Evolutionary conservation across 2,329 filamentous ascomycete species (phyloP), one percentile per base, ranked within the genome.

Genomic region (Nemania sp.): DNA sequence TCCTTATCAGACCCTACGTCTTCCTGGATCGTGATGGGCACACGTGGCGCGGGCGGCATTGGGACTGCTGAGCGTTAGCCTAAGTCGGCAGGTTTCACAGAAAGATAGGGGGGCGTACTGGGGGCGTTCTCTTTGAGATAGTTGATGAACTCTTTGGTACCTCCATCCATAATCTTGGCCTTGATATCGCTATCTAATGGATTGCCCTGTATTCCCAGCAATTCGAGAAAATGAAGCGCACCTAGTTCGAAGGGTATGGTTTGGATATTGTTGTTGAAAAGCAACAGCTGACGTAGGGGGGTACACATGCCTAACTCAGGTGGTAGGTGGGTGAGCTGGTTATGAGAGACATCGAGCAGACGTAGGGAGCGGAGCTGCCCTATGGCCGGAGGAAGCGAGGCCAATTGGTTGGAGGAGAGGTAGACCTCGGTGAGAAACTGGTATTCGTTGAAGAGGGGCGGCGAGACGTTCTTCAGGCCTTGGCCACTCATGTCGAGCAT

Each of bases 251-350:
- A 89, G 1, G 95, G 95, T 25, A 99, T 81, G 20, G 86, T 88
- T 63, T 86, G 86, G 56, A 99, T 89, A 64, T 90, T 84, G 75
- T 99, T 99, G 78, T 97, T 92, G 74, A 97, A 97, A 2, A 97
- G 81, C 29, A 93, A 80, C 5, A 99, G 82, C 67, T 90, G 88
- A 77, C 91, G 92, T 57, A 99, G 81, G 68, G 93, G 95, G 29
- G 93, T 95, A 70, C 97, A 91, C 94, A 98, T 99, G 72, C 95
- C 95, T 62, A 99, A 87, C 79, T 99, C 94, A 20, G 90, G 85
- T 1, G 95, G 95, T 3, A 99, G 80, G 65, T 90, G 87, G 9
- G 83, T 84, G 62, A 99, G 82, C 63, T 94, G 86, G 75, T 99
- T 99, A 78, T 89, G 87, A 0, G 95, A 98, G 2, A 93, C 83